phyloP scores from a whole-genome alignment of 352 stramenopile species.

The Peronospora belbahrii region DNA sequence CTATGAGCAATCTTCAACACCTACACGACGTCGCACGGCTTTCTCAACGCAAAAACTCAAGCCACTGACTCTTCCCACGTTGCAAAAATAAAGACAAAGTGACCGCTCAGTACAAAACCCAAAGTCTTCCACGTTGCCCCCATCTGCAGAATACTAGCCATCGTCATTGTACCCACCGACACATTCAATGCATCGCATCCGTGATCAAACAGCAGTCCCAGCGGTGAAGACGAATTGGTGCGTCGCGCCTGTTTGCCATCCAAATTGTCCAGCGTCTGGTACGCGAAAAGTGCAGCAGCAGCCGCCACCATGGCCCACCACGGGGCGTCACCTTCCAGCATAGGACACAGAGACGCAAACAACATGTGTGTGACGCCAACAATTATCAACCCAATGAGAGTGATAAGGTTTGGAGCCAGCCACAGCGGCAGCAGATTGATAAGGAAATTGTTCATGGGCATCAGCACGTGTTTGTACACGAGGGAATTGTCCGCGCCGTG shows the following conservation, averaged over 20 bases:
- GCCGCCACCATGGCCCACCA: constrained; percentile 63
- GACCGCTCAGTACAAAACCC: constrained; percentile 58
- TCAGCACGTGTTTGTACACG: constrained; percentile 83
- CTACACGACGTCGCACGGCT: neutral
- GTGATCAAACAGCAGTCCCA: constrained; percentile 83
- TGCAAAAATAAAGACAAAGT: constrained; percentile 81
- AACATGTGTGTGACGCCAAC: constrained; percentile 56
- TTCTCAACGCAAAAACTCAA: neutral
- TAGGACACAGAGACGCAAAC: constrained; percentile 64
- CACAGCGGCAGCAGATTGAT: constrained; percentile 69
- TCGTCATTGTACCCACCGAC: constrained; percentile 75
- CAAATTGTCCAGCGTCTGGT: constrained; percentile 83
- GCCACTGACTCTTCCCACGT: constrained; percentile 77
- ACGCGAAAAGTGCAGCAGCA: constrained; percentile 54
- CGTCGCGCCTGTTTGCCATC: constrained; percentile 77
- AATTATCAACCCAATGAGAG: constrained; percentile 55
- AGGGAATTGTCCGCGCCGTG: constrained; percentile 81
- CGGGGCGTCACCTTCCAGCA: constrained; percentile 60
- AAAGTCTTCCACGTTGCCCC: constrained; percentile 77
- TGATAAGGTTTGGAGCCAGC: constrained; percentile 82
- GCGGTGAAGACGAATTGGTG: constrained; percentile 68
- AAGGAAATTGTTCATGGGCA: constrained; percentile 80
- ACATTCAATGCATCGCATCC: constrained; percentile 81
- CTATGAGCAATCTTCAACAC: neutral
- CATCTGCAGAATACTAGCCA: constrained; percentile 68